phyloP scores from a whole-genome alignment of 257 asterid genomes.

The Gentiana dahurica region DNA sequence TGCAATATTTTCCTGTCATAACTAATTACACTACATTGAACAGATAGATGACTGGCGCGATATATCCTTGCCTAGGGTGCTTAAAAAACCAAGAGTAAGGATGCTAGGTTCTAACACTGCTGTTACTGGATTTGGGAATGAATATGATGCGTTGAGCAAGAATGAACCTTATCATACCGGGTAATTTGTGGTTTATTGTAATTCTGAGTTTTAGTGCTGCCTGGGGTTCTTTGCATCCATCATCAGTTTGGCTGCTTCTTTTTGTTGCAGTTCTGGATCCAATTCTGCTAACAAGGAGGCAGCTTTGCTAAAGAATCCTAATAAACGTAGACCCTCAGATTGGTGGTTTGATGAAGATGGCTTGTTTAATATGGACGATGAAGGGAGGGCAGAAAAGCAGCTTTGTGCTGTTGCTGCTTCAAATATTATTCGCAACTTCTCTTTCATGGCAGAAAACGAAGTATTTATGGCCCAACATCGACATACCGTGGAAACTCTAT shows the following conservation, averaged over 20 bases:
- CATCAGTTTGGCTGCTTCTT: conserved; percentile 7
- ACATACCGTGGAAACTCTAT: conserved; percentile 84
- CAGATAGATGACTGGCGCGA: conserved; percentile 99
- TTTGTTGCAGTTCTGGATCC: conserved; percentile 37
- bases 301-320: conserved; percentile 37
- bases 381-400: conserved; percentile 88
- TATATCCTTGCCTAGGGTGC: conserved; percentile 80
- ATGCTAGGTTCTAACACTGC: conserved; percentile 58
- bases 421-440: conserved; percentile 79
- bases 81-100: conserved; percentile 67
- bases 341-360: conserved; percentile 99
- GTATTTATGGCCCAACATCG: conserved; percentile 92
- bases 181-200: conserved; percentile 23
- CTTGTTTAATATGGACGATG: conserved; percentile 81
- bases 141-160: conserved; percentile 51
- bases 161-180: conserved; percentile 51
- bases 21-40: conserved; percentile 2
- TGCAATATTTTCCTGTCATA: not conserved
- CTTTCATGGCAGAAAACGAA: conserved; percentile 98
- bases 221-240: not conserved
- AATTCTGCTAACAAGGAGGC: conserved; percentile 53
- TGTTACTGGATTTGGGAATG: conserved; percentile 85
- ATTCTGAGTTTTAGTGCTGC: not conserved
- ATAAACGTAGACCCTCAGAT: conserved; percentile 55
- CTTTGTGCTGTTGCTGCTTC: conserved; percentile 95